phyloP scores from a whole-genome alignment of 2,329 filamentous ascomycete genomes.

The Pleomassaria siparia region DNA sequence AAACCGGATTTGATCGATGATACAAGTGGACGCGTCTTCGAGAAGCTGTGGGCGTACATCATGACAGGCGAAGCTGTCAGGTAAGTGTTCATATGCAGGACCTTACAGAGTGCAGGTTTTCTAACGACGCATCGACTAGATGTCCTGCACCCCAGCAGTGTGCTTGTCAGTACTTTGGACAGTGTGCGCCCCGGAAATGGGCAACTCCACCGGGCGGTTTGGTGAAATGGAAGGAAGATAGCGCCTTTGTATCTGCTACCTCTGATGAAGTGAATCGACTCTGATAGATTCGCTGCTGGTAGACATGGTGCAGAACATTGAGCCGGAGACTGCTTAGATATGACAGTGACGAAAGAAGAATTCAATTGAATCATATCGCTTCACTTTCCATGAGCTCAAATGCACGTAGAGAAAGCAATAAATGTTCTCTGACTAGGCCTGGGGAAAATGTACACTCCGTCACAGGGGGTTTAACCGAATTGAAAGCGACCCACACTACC shows the following conservation, averaged over 20 bases:
- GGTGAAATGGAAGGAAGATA: conserved; percentile 3
- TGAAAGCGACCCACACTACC: too few relatives aligned
- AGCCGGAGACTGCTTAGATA: too few relatives aligned
- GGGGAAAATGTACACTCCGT: too few relatives aligned
- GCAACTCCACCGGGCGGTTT: conserved; percentile 6
- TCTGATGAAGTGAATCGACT: background rate
- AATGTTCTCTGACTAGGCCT: too few relatives aligned
- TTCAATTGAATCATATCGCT: too few relatives aligned
- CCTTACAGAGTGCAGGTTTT: background rate
- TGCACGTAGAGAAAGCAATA: too few relatives aligned
- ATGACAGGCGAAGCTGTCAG: conserved; percentile 9
- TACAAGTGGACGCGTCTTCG: conserved; percentile 14
- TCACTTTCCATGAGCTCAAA: too few relatives aligned
- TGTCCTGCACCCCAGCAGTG: conserved; percentile 9
- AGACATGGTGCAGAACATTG: too few relatives aligned
- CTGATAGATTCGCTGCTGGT: too few relatives aligned
- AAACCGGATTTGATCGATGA: conserved; percentile 9
- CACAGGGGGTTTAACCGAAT: too few relatives aligned
- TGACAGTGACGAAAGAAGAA: too few relatives aligned
- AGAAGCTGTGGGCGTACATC: conserved; percentile 16
- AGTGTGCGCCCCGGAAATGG: conserved; percentile 6
- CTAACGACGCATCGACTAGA: background rate
- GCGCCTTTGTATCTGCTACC: background rate
- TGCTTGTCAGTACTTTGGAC: conserved; percentile 12
- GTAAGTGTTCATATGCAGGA: conserved; percentile 9